Percentiles rank a stretch among this genome's conserved stretches.
These are phyloP conservation scores for Pyrenochaeta sp. DNA, from an alignment of 2,329 filamentous ascomycete genomes.

Conservation along the genomic window DNA sequence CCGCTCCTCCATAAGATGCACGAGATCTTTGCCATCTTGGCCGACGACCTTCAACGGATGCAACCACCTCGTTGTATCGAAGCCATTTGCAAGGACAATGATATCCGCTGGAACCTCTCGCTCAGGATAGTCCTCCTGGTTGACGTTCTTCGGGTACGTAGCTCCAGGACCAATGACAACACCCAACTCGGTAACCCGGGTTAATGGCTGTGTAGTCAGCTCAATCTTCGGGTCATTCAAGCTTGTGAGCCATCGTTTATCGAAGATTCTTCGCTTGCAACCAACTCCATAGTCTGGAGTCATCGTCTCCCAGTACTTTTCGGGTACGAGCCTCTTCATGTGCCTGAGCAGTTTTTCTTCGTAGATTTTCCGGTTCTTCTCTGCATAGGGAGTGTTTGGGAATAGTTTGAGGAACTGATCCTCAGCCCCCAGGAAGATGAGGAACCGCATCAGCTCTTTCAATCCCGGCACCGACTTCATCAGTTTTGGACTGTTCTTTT, in stretches of 20 bases:
- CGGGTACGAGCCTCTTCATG: slow-evolving; percentile 60
- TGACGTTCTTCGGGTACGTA: slow-evolving; percentile 54
- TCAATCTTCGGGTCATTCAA: slow-evolving; percentile 63
- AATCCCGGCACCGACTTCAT: slow-evolving; percentile 61
- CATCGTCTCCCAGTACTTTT: slow-evolving; percentile 67
- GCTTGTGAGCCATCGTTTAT: slow-evolving; percentile 62
- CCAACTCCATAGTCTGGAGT: slow-evolving; percentile 69
- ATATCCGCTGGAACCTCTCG: slow-evolving; percentile 63
- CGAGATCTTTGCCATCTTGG: slow-evolving; percentile 57
- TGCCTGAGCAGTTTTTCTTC: slow-evolving; percentile 55
- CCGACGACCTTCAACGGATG: slow-evolving; percentile 63
- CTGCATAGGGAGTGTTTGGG: slow-evolving; percentile 48
- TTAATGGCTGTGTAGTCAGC: slow-evolving; percentile 60
- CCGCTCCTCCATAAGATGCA: slow-evolving; percentile 64
- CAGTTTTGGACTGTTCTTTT: slow-evolving; percentile 56
- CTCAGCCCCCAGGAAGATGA: slow-evolving; percentile 54
- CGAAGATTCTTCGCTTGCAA: slow-evolving; percentile 70
- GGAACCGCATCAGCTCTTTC: slow-evolving; percentile 54
- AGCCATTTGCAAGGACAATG: slow-evolving; percentile 69
- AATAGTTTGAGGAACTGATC: slow-evolving; percentile 59
- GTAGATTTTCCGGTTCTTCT: slow-evolving; percentile 46
- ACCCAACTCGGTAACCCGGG: slow-evolving; percentile 57
- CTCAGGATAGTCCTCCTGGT: slow-evolving; percentile 38
- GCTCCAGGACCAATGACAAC: slow-evolving; percentile 61
- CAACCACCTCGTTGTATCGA: slow-evolving; percentile 63